These are phyloP conservation scores for Globisporangium spinosum DNA, from an alignment of 352 stramenopile species.

Conservation along the genomic window DNA sequence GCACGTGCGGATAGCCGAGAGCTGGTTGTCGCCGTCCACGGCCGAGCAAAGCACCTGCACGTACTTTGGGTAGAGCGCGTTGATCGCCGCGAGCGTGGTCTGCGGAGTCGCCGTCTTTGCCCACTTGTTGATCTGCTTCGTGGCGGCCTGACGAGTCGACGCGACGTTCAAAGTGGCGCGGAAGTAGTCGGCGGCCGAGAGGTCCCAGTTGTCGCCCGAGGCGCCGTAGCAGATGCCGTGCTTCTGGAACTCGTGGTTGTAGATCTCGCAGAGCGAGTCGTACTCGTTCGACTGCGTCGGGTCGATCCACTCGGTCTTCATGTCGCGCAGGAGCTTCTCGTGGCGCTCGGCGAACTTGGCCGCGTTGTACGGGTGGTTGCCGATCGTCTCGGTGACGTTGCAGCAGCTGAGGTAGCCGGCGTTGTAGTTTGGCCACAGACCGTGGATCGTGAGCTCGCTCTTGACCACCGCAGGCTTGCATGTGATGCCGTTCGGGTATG, in stretches of 20 bases:
- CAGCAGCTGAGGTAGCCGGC: constrained; percentile 65
- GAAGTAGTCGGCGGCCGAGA: constrained; percentile 65
- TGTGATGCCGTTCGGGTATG: constrained; percentile 46
- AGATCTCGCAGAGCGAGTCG: constrained; percentile 74
- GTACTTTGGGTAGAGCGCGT: constrained; percentile 52
- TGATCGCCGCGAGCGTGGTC: constrained; percentile 31
- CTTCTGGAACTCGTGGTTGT: constrained; percentile 89
- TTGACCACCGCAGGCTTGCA: constrained; percentile 37
- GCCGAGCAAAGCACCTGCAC: constrained; percentile 67
- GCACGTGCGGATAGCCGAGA: constrained; percentile 69
- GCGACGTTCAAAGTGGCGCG: constrained; percentile 48
- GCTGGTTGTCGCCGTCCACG: constrained; percentile 50
- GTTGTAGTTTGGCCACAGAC: constrained; percentile 69
- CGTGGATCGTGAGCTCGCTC: constrained; percentile 64
- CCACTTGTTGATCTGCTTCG: constrained; percentile 54
- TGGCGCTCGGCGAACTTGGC: constrained; percentile 40
- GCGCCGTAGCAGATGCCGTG: constrained; percentile 82
- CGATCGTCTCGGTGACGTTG: constrained; percentile 46
- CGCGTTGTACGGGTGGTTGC: constrained; percentile 54
- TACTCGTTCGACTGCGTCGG: constrained; percentile 49
- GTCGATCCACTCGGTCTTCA: constrained; percentile 67
- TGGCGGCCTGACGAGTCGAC: constrained; percentile 30
- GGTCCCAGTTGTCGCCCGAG: constrained; percentile 49
- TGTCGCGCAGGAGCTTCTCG: constrained; percentile 38
- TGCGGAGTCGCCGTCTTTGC: constrained; percentile 23